Evolutionary conservation across 495 filamentous ascomycete genomes (phyloP).

Genomic region (Aspergillus sparsus): DNA sequence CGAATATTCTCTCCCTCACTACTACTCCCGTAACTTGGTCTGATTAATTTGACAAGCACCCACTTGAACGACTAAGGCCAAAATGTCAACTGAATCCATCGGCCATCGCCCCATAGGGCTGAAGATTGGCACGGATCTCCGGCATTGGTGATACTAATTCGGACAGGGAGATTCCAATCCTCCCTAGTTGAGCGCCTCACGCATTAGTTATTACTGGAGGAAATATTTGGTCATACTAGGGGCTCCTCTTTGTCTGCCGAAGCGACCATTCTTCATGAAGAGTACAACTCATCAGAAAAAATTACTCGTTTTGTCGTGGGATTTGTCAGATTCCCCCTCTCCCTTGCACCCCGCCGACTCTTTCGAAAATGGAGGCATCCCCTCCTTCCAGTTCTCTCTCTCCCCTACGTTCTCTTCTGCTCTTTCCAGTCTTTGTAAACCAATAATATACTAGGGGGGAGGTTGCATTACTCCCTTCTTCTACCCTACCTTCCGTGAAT

Average conservation of each 20-base stretch:
- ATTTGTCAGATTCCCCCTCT: slow-evolving; percentile 8
- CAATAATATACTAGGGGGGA: neutral
- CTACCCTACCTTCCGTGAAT: neutral
- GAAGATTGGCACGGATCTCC: slow-evolving; percentile 14
- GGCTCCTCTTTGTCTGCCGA: neutral
- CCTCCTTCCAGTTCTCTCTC: neutral
- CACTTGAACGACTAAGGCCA: neutral
- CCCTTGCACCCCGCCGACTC: slow-evolving; percentile 5
- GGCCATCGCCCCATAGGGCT: slow-evolving; percentile 28
- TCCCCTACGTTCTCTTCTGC: neutral
- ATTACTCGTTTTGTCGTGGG: neutral
- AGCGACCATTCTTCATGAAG: neutral
- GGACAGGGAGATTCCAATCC: neutral
- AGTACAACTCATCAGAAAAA: neutral
- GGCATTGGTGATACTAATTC: neutral
- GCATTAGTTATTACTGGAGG: neutral
- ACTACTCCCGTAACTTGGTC: neutral
- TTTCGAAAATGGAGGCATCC: neutral
- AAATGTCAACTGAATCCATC: neutral
- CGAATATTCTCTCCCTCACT: neutral
- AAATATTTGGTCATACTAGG: neutral
- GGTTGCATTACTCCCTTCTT: slow-evolving; percentile 11
- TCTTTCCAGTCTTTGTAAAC: neutral
- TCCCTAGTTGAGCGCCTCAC: neutral
- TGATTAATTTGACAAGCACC: neutral